Evolutionary conservation across 495 filamentous ascomycete genomes (phyloP).

Genomic region (Xylaria cubensis): DNA sequence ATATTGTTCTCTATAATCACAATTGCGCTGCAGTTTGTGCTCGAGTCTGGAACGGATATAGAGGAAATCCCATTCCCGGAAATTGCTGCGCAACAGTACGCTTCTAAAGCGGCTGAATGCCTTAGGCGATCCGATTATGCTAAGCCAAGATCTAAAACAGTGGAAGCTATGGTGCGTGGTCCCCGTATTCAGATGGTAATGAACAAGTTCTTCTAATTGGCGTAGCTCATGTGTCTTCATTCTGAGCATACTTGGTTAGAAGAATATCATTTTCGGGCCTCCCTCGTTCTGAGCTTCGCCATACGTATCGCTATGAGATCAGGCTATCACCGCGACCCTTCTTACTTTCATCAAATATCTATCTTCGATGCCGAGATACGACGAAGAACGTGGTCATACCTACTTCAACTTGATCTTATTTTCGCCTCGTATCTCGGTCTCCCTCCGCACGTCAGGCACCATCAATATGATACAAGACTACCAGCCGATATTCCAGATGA

Average conservation of each 20-base stretch:
- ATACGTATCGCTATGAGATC: slow-evolving; percentile 1
- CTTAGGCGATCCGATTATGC: neutral
- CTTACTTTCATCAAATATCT: neutral
- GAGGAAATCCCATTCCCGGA: neutral
- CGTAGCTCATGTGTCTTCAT: neutral
- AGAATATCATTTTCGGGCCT: neutral
- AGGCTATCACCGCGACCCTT: neutral
- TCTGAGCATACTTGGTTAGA: neutral
- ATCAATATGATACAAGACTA: slow-evolving; percentile 4
- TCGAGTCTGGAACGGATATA: neutral
- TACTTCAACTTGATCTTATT: neutral
- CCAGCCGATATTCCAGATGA: neutral
- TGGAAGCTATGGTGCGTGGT: slow-evolving; percentile 1
- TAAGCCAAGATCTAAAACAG: neutral
- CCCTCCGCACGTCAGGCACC: neutral
- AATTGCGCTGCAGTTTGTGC: neutral
- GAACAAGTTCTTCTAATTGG: neutral
- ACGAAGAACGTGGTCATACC: neutral
- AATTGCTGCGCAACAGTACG: neutral
- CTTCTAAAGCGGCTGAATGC: slow-evolving; percentile 2
- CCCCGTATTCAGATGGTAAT: neutral
- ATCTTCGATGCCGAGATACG: neutral
- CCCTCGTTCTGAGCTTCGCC: neutral
- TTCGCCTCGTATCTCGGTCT: slow-evolving; percentile 2
- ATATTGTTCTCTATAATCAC: neutral